Evolutionary conservation across 2,329 filamentous ascomycete species (phyloP), one percentile per base, ranked within the genome.

Genomic region (Sordariomycetes sp.): DNA sequence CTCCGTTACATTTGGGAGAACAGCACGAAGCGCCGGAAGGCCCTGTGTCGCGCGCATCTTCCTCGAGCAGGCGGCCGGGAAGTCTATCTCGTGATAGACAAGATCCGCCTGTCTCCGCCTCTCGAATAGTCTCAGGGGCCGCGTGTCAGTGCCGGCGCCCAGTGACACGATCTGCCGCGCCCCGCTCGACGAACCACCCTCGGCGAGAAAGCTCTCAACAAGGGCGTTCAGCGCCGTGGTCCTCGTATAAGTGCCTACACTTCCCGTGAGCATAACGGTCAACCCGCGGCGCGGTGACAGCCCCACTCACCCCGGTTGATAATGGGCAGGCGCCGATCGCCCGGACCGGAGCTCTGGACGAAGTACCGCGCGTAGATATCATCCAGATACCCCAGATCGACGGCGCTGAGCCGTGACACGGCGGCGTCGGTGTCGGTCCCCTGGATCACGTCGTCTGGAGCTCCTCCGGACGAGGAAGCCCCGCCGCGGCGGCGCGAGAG

Each of bases 51-150:
- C 73, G 57, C 71, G 71, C 51, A 88, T 78, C 71, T 93, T 96
- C 50, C 79, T 78, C 2, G 74, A 68, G n/a, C 84, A 86, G 58
- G 92, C 91, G 24, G 80, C 72, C 0, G 88, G 79, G 66, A 97
- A 97, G 71, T 99, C 94, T 59, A 99, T 77, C 70, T 99, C 94
- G 70, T 97, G 92, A 70, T 97, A 99, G 59, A 87, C 69, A 20
- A 96, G 70, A 14, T 71, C 66, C 16, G 65, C 59, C 5, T 66
- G 62, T 24, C 62, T 59, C 0, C 74, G 69, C 18, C 73, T 69
- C 10, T 81, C 72, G 60, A 89, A 79, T 1, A 97, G 74, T 22
- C 90, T 85, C 67, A 97, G 91, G 60, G 86, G 87, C 18, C 94
- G 83, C 7, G 94, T 97, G 69, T 99, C 94, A 12, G 92, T 96